phyloP scores from a whole-genome alignment of 164 flowering plant species.

The Chimonanthus salicifolius region DNA sequence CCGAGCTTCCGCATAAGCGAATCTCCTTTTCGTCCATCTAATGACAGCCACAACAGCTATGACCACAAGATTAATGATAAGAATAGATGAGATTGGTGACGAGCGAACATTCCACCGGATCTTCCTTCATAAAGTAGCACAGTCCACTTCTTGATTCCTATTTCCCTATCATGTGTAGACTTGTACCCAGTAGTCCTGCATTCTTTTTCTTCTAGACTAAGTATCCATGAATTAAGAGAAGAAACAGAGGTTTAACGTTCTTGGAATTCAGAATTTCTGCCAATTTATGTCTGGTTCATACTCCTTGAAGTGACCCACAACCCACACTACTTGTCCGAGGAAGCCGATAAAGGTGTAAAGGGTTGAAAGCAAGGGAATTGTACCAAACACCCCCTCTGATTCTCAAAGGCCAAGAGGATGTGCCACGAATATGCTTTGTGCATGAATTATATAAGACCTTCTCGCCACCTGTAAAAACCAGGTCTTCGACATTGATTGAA shows the following conservation, averaged over 20 bases:
- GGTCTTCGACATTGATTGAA: neutral
- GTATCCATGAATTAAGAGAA: too few relatives aligned
- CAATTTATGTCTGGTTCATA: too few relatives aligned
- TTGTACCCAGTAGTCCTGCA: neutral
- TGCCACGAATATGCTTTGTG: neutral
- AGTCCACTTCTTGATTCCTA: neutral
- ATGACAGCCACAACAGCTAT: neutral
- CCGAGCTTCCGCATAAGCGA: conserved; percentile 6
- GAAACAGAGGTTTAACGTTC: too few relatives aligned
- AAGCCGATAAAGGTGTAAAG: neutral
- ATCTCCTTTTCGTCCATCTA: neutral
- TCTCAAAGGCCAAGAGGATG: neutral
- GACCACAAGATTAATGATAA: neutral
- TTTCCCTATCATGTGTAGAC: neutral
- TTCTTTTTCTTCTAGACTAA: neutral
- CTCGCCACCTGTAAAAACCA: neutral
- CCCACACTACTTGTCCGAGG: neutral
- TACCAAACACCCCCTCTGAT: neutral
- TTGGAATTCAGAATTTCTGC: too few relatives aligned
- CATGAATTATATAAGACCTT: too few relatives aligned
- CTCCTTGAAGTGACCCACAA: too few relatives aligned
- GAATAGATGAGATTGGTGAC: neutral
- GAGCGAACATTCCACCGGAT: conserved; percentile 5
- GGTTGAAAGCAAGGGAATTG: neutral
- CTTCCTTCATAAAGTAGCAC: neutral